Evolutionary conservation across 257 asterid species (phyloP), one percentile per base, ranked within the genome.

Genomic region (Anisodus tanguticus): DNA sequence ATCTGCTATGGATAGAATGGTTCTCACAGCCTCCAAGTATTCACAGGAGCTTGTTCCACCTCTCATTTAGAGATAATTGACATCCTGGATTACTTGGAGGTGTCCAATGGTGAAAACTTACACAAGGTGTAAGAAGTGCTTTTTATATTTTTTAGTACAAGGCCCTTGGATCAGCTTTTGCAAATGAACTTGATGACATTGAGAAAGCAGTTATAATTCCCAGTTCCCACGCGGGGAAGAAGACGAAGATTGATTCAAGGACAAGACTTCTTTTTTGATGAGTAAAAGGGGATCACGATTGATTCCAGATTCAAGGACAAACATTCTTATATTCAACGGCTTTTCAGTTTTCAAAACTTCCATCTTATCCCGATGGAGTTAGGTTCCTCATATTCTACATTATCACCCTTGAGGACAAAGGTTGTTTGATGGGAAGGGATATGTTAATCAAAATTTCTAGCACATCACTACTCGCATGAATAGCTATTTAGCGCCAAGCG

Each of bases 21-120:
- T 89, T 86, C 85, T 85, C 86, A 88, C 92, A 83, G 95, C 95
- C 45, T 83, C 90, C 82, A 90, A 87, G 63, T 90, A 88, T 86
- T 87, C 95, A 54, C 93, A 84, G 89, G 97, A 93, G 86, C 85
- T 94, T 88, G 86, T 91, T 89, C 92, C 88, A 79, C 90, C 93
- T 86, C 91, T 85, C 92, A 93, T 83, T 88, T 94, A 86, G 90
- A 88, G 84, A 94, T 94, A 90, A 84, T 68, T 84, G 97, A 95
- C 86, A 89, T 93, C 91, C 88, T 92, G 90, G 97, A 94, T 89
- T 94, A 94, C 89, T 86, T 92, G 90, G 98, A 94, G 92, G 92
- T 93, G 80, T 91, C 91, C 89, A 89, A 84, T 78, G 81, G 85
- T 82, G 97, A 89, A 90, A 90, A 90, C 85, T 89, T 92, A 83